Conservation (phyloP, 2,329 filamentous ascomycete genomes). For the Calonectria montana region DNA sequence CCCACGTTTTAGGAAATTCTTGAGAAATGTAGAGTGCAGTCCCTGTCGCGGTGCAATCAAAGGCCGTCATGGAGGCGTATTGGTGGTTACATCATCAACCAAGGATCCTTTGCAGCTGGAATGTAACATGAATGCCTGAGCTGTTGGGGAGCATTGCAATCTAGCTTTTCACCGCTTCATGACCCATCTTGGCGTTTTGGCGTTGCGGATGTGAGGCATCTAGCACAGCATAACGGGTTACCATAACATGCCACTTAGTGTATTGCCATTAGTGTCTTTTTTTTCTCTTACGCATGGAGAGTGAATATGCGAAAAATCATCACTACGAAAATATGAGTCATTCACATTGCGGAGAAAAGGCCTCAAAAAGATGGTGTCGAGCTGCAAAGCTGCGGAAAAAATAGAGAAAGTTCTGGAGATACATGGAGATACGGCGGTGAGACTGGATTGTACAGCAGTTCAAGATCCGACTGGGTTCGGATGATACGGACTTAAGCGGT, state of each 20-base stretch:
- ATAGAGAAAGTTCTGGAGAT: slow-evolving; percentile 14
- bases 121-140: slow-evolving; percentile 18
- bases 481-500: slow-evolving; percentile 35
- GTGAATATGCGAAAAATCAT: neutral
- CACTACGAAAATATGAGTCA: neutral
- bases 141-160: neutral
- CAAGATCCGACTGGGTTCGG: slow-evolving; percentile 28
- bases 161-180: slow-evolving; percentile 14
- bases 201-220: neutral
- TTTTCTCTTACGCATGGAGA: neutral
- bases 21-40: neutral
- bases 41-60: neutral
- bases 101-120: neutral
- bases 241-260: slow-evolving; percentile 26
- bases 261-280: neutral
- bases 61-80: slow-evolving; percentile 1
- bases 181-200: neutral
- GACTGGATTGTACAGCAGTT: slow-evolving; percentile 11
- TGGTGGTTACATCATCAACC: slow-evolving; percentile 16
- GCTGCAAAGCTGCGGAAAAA: slow-evolving; percentile 21
- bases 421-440: slow-evolving; percentile 25
- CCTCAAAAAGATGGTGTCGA: neutral
- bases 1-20: neutral
- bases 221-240: slow-evolving; percentile 25
- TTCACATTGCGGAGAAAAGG: neutral